These are phyloP conservation scores for Withania somnifera DNA, from an alignment of 305 asterid species.

Conservation along the genomic window DNA sequence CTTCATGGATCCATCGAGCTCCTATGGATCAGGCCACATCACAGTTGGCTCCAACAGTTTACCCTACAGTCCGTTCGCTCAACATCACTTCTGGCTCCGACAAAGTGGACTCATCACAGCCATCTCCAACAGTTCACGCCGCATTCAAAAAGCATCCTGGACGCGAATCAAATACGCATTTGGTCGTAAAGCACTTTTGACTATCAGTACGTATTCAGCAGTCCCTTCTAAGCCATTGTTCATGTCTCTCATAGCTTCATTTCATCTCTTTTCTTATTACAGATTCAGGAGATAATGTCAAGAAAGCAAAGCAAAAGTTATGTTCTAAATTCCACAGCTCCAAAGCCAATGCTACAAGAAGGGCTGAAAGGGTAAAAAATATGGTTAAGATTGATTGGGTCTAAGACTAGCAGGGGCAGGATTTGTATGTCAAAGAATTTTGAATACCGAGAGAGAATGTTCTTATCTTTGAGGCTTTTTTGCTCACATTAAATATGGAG, in stretches of 20 bases:
- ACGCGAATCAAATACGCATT: background rate
- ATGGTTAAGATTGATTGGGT: no score
- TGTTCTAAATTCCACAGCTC: background rate
- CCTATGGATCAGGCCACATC: background rate
- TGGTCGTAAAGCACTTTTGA: background rate
- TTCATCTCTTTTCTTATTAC: background rate
- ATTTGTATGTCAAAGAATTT: no score
- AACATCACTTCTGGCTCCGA: background rate
- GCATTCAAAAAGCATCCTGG: background rate
- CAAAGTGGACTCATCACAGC: background rate
- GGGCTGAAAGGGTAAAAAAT: background rate
- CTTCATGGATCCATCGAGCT: background rate
- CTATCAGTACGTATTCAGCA: background rate
- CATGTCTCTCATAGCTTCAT: background rate
- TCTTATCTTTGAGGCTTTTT: no score
- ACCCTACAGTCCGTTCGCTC: background rate
- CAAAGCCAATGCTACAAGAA: background rate
- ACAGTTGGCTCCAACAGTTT: background rate
- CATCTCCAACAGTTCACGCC: background rate
- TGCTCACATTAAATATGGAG: no score
- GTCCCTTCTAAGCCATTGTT: no score
- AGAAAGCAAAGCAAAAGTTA: background rate
- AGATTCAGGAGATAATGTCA: background rate
- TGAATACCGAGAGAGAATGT: no score
- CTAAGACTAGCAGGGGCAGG: no score